These are phyloP conservation scores for Aspergillus novoparasiticus DNA, from an alignment of 2,329 filamentous ascomycete species.

Conservation along the genomic window DNA sequence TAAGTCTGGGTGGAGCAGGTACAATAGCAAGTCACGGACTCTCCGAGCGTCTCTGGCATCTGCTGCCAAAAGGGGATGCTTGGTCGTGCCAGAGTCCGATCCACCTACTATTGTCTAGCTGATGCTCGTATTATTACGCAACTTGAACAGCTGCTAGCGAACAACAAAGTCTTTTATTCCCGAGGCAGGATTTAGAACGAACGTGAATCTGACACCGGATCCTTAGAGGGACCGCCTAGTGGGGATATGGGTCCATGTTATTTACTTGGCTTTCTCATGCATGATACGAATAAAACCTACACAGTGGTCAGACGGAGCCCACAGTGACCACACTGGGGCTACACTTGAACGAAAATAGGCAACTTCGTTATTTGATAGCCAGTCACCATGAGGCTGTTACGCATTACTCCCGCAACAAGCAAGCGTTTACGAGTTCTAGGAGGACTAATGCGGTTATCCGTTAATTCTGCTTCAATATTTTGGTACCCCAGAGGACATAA, in stretches of 20 bases:
- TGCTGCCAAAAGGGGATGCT: neutral
- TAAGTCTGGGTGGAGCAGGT: neutral
- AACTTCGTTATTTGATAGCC: neutral
- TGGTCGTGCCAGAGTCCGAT: neutral
- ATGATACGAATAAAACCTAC: neutral
- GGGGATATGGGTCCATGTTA: neutral
- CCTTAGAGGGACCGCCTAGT: neutral
- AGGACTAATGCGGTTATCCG: neutral
- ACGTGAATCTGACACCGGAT: neutral
- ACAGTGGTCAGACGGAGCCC: neutral
- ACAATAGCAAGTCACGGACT: neutral
- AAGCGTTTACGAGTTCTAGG: neutral
- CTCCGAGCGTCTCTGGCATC: neutral
- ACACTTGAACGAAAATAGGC: neutral
- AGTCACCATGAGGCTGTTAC: neutral
- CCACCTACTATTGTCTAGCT: neutral
- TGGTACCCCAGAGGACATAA: neutral
- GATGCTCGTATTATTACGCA: neutral
- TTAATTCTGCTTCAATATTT: neutral
- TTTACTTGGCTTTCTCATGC: too few species aligned
- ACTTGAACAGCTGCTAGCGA: neutral
- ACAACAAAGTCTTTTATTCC: neutral
- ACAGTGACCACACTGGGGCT: neutral
- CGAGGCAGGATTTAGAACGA: neutral
- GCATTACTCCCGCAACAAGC: neutral